Evolutionary conservation across 139 green algal species (phyloP).

Genomic region (Haematococcus lacustris): DNA sequence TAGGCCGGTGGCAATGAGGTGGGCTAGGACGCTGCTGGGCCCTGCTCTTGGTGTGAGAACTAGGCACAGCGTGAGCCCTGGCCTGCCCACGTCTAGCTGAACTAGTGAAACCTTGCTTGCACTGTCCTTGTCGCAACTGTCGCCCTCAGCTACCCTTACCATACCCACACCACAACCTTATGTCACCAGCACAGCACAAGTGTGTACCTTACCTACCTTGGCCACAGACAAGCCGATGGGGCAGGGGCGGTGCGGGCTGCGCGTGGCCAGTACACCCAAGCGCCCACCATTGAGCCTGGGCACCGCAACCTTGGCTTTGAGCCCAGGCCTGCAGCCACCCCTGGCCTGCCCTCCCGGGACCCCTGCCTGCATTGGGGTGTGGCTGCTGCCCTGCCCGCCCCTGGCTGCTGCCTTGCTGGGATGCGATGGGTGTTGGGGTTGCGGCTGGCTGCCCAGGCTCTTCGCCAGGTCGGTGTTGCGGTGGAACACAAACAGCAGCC

Average conservation of each 20-base stretch:
- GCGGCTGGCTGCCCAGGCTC: background rate
- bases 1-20: too few relatives aligned
- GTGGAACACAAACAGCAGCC: constrained; percentile 94
- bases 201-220: constrained; percentile 43
- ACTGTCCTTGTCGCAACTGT: too few relatives aligned
- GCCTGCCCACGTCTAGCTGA: too few relatives aligned
- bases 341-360: background rate
- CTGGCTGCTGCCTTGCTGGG: background rate
- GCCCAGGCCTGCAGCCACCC: background rate
- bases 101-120: too few relatives aligned
- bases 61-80: too few relatives aligned
- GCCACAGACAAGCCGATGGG: constrained; percentile 79
- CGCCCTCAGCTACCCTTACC: too few relatives aligned
- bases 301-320: constrained; percentile 52
- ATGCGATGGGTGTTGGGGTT: background rate
- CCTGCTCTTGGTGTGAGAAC: too few relatives aligned
- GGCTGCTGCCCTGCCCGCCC: background rate
- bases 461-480: constrained; percentile 64
- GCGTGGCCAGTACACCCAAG: constrained; percentile 80
- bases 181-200: too few relatives aligned
- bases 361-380: background rate
- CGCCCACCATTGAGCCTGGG: constrained; percentile 73
- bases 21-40: too few relatives aligned
- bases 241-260: constrained; percentile 73
- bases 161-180: too few relatives aligned